phyloP scores from a whole-genome alignment of 306 rosid genomes.

The Malus asiatica region DNA sequence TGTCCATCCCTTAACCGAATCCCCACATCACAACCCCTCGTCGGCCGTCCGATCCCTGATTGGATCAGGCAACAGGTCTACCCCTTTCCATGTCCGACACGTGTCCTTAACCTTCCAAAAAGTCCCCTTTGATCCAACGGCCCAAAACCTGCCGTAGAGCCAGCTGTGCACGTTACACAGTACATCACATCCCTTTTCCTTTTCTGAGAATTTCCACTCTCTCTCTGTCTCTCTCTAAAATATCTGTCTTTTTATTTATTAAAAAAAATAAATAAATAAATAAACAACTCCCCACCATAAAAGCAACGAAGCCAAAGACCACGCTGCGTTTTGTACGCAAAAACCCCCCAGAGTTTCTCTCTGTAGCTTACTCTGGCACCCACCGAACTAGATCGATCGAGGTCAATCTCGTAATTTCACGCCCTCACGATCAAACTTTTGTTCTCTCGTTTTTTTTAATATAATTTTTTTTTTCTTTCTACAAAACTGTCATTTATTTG shows the following conservation, averaged over 20 bases:
- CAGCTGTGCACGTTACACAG: constrained; percentile 37
- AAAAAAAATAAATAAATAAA: constrained; percentile 13
- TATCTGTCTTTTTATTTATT: constrained; percentile 16
- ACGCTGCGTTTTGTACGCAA: constrained; percentile 38
- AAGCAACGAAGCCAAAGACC: constrained; percentile 26
- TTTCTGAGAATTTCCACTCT: constrained; percentile 2
- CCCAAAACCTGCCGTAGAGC: constrained; percentile 11
- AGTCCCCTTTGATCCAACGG: constrained; percentile 47
- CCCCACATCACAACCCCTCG: neutral
- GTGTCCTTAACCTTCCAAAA: constrained; percentile 24
- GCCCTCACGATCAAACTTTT: neutral
- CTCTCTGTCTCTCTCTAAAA: neutral
- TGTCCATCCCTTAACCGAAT: constrained; percentile 14
- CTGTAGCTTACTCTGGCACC: neutral
- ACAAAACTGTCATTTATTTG: neutral
- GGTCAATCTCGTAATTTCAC: constrained; percentile 61
- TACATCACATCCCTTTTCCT: constrained; percentile 6
- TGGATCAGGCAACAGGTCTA: constrained; percentile 12
- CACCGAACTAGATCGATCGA: constrained; percentile 37
- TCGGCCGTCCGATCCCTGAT: constrained; percentile 39
- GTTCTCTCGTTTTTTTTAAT: neutral
- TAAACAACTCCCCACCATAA: constrained; percentile 24
- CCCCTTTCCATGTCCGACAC: constrained; percentile 17
- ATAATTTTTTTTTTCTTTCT: neutral
- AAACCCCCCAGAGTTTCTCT: neutral